phyloP scores from a whole-genome alignment of 306 rosid species.

The Pyrus betulifolia region DNA sequence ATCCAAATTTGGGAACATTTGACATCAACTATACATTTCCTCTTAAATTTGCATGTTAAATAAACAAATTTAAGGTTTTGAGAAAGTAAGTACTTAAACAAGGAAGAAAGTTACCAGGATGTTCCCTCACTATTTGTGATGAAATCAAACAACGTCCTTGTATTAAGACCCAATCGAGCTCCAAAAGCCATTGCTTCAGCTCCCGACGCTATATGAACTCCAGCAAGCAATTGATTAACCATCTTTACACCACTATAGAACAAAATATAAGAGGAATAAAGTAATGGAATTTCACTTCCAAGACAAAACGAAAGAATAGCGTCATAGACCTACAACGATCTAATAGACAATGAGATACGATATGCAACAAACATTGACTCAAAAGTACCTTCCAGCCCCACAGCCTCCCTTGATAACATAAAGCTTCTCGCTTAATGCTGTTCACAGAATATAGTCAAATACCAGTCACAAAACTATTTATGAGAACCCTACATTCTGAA shows the following conservation, averaged over 20 bases:
- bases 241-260: constrained; percentile 78
- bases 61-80: background rate
- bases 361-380: constrained; percentile 8
- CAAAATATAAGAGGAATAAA: constrained; percentile 13
- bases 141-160: constrained; percentile 66
- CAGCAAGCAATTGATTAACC: constrained; percentile 97
- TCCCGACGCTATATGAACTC: constrained; percentile 91
- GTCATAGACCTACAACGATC: background rate
- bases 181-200: constrained; percentile 98
- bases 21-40: background rate
- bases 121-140: constrained; percentile 68
- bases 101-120: constrained; percentile 60
- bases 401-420: constrained; percentile 83
- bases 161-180: constrained; percentile 79
- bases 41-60: background rate
- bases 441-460: constrained; percentile 18
- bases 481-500: constrained; percentile 6
- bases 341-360: background rate
- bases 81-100: background rate
- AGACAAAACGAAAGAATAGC: background rate
- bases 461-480: constrained; percentile 21
- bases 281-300: background rate
- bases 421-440: constrained; percentile 95
- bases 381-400: constrained; percentile 84
- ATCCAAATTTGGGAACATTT: background rate